These are phyloP conservation scores for Blastomyces emzantsi DNA, from an alignment of 2,329 filamentous ascomycete genomes.

Conservation along the genomic window DNA sequence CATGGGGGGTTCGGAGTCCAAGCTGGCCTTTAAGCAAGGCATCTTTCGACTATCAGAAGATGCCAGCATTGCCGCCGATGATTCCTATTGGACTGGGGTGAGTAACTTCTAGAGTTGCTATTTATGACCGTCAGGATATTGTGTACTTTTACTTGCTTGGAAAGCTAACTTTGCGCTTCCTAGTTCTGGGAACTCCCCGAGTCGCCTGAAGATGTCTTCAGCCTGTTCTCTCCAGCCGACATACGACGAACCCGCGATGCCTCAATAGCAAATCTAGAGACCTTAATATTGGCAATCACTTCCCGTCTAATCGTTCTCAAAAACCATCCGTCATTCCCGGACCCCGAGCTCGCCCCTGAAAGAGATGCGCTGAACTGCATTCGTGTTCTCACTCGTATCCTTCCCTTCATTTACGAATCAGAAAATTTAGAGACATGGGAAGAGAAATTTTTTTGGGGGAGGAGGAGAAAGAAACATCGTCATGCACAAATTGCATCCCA, in stretches of 20 bases:
- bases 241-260: conserved; percentile 81
- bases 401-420: conserved; percentile 88
- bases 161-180: conserved; percentile 5
- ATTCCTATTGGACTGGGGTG: conserved; percentile 88
- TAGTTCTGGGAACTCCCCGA: conserved; percentile 98
- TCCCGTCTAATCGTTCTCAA: conserved; percentile 72
- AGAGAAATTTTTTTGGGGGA: conserved; percentile 84
- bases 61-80: conserved; percentile 73
- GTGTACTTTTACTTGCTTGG: background rate
- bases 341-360: conserved; percentile 72
- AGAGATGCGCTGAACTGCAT: conserved; percentile 92
- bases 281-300: conserved; percentile 73
- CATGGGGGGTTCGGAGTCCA: conserved; percentile 98
- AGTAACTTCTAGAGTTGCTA: conserved; percentile 28
- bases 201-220: conserved; percentile 92
- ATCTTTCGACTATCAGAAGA: conserved; percentile 96
- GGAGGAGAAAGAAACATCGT: conserved; percentile 61
- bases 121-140: background rate
- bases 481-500: conserved; percentile 59
- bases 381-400: conserved; percentile 74
- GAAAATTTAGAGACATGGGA: conserved; percentile 80
- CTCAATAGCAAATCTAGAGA: conserved; percentile 81
- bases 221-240: conserved; percentile 80
- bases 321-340: conserved; percentile 84
- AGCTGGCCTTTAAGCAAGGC: conserved; percentile 96